Evolutionary conservation across 768 basidiomycete species (phyloP), one percentile per base, ranked within the genome.

Genomic region (Brasilioporus rufonigricans): DNA sequence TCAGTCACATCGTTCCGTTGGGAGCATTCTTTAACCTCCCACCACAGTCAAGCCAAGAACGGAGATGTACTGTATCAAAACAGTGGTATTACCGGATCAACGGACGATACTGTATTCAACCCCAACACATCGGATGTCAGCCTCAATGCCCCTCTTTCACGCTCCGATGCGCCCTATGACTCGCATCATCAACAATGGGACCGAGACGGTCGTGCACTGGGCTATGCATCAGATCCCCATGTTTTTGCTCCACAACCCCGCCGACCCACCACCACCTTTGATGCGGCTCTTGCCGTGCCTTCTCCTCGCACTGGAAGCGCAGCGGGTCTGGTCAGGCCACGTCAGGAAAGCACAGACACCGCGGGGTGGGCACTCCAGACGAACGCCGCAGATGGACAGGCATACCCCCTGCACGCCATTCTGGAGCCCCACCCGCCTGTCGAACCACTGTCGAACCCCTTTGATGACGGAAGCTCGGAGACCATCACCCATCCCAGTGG

Each of bases 161-260:
- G 19, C 19, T 76, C 69, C 33, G 69, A 71, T 29, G 64, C 63
- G 1, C 68, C 69, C 5, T 65, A 73, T n/a, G 66, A 71, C 23
- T 39, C 55, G 24, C 56, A 65, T 13, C 70, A 75, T 60, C 82
- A 83, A 63, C 74, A 74, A 65, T 85, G 82, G 82, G 81, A 80
- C 58, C 69, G 59, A n/a, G 57, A 60, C 13, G 80, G 82, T 21
- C 76, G 60, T 48, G 82, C 83, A 12, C 61, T 81, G 8, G 81
- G 82, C 21, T 77, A 80, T 59, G 61, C 73, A 11, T 31, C 70
- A 10, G 78, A 80, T 49, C 77, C 77, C 23, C 73, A 59, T 32
- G 66, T 85, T 50, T 69, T 79, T 38, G 80, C 82, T 11, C 84
- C 85, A 9, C 74, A 78, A 50, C 83, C 84, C 19, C 73, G 71